Conservation (phyloP, 352 stramenopile species). For the Aphanomyces euteiches region DNA sequence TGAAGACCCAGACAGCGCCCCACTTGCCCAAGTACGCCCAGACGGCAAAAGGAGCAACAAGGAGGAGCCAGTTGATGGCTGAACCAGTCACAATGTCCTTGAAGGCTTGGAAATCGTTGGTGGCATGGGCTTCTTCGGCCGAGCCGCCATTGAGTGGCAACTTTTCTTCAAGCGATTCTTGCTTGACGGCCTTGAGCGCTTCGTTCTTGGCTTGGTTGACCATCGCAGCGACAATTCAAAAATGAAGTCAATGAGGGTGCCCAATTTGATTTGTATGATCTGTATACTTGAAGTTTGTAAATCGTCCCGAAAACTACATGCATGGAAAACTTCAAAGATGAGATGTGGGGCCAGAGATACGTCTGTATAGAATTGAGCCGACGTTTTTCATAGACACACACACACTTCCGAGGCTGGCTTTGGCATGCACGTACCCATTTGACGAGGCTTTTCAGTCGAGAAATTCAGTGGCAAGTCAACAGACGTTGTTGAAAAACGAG, state of each 20-base stretch:
- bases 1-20: constrained; percentile 85
- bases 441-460: too few species aligned
- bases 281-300: constrained; percentile 16
- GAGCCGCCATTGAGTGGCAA: constrained; percentile 31
- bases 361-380: too few species aligned
- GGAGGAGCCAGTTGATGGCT: constrained; percentile 64
- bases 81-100: constrained; percentile 46
- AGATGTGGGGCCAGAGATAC: too few species aligned
- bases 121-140: constrained; percentile 30
- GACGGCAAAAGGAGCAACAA: constrained; percentile 52
- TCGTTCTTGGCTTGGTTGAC: constrained; percentile 15
- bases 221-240: constrained; percentile 18
- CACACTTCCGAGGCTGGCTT: too few species aligned
- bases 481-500: too few species aligned
- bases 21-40: constrained; percentile 54
- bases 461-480: too few species aligned
- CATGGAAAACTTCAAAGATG: neutral
- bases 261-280: neutral
- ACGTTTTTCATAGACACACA: too few species aligned
- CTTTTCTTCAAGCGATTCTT: neutral
- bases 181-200: neutral
- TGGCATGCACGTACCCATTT: too few species aligned
- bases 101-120: constrained; percentile 38
- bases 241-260: neutral
- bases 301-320: constrained; percentile 4